Conservation (phyloP, 2,329 filamentous ascomycete species). For the Cladobotryum protrusum region DNA sequence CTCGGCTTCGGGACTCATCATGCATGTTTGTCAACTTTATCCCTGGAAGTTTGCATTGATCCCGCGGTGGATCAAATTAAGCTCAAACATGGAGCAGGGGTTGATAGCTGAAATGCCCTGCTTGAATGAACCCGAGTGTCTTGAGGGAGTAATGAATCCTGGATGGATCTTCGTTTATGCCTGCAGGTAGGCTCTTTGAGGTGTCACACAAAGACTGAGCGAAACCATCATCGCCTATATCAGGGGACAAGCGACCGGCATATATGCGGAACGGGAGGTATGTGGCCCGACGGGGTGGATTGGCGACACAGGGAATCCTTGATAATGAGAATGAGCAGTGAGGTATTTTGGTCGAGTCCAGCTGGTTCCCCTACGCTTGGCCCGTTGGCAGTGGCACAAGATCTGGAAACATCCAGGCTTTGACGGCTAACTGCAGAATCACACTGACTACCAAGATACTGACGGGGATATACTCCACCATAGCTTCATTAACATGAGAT, state of each 20-base stretch:
- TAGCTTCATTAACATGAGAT: not conserved
- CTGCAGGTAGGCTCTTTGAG: conserved; percentile 12
- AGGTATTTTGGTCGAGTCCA: not conserved
- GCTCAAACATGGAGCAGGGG: conserved; percentile 8
- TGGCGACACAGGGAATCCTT: not conserved
- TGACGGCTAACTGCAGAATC: not conserved
- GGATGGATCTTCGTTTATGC: conserved; percentile 5
- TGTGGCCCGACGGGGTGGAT: not conserved
- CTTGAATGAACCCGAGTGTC: not conserved
- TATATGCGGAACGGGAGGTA: not conserved
- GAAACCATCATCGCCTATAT: not conserved
- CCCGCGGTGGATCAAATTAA: conserved; percentile 9
- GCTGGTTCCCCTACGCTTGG: not conserved
- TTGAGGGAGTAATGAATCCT: not conserved
- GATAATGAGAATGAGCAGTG: not conserved
- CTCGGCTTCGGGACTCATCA: not conserved
- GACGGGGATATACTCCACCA: not conserved
- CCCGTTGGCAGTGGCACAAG: not conserved
- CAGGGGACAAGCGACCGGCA: not conserved
- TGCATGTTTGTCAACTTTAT: too few relatives aligned
- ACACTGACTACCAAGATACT: not conserved
- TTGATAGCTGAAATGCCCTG: not conserved
- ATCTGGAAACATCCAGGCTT: not conserved
- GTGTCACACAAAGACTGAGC: not conserved
- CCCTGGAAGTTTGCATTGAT: not conserved